phyloP scores from a whole-genome alignment of 2,329 filamentous ascomycete species.

The Colletotrichum sp. region DNA sequence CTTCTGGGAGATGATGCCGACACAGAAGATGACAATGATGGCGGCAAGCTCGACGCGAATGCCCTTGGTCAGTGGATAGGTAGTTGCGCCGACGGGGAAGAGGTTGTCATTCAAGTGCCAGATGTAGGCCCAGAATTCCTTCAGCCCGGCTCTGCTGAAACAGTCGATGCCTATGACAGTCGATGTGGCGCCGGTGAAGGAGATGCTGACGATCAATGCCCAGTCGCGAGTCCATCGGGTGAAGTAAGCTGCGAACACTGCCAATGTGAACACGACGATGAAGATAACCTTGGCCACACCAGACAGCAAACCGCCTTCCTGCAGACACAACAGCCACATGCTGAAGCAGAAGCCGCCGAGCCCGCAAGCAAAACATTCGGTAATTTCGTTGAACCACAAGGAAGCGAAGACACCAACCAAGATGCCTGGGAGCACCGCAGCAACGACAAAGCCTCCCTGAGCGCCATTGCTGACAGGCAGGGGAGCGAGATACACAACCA shows the following conservation, averaged over 20 bases:
- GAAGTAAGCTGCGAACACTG: conserved; percentile 76
- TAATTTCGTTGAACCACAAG: conserved; percentile 78
- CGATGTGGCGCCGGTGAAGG: conserved; percentile 82
- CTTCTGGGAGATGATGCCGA: conserved; percentile 83
- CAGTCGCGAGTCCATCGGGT: conserved; percentile 79
- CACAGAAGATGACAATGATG: conserved; percentile 73
- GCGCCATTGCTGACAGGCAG: conserved; percentile 75
- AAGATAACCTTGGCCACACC: conserved; percentile 66
- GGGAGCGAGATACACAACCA: conserved; percentile 89
- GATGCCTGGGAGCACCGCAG: conserved; percentile 72
- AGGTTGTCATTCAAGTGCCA: conserved; percentile 82
- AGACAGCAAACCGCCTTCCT: conserved; percentile 75
- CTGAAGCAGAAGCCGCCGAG: conserved; percentile 83
- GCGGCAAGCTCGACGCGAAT: conserved; percentile 85
- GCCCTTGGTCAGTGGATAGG: conserved; percentile 85
- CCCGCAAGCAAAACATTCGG: conserved; percentile 81
- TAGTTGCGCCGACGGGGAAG: conserved; percentile 77
- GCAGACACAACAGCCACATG: conserved; percentile 89
- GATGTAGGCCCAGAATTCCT: conserved; percentile 95
- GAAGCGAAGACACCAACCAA: conserved; percentile 76
- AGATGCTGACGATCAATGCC: conserved; percentile 74
- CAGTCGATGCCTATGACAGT: conserved; percentile 87
- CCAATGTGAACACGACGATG: conserved; percentile 73
- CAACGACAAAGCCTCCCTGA: conserved; percentile 87
- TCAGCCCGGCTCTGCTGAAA: conserved; percentile 86